Conservation (phyloP, 2,329 filamentous ascomycete species). For the Fusarium tupiense region DNA sequence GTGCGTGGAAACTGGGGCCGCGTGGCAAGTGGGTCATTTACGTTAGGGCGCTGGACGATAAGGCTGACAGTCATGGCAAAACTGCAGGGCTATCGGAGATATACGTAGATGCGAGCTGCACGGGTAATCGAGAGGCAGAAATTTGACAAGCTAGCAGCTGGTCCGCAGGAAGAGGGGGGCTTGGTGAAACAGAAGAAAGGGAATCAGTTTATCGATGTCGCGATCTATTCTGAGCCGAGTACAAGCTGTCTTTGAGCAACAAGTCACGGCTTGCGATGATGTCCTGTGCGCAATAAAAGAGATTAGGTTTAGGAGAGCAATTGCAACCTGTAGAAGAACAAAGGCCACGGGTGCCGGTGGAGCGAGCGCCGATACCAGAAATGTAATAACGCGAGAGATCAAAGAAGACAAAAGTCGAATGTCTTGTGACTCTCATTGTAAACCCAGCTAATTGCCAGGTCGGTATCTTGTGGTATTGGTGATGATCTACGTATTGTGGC, state of each 20-base stretch:
- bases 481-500: neutral
- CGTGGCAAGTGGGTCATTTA: too few relatives aligned
- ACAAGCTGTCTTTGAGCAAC: conserved; percentile 43
- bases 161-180: neutral
- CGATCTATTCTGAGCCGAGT: conserved; percentile 34
- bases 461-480: neutral
- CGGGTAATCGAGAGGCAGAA: too few relatives aligned
- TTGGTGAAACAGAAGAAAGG: neutral
- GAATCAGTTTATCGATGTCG: conserved; percentile 14
- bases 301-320: conserved; percentile 36
- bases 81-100: too few relatives aligned
- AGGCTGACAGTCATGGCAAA: neutral
- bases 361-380: neutral
- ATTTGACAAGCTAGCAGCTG: neutral
- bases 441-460: neutral
- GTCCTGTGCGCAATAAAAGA: neutral
- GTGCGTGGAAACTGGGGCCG: too few relatives aligned
- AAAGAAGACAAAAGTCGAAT: neutral
- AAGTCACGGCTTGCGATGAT: conserved; percentile 33
- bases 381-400: neutral
- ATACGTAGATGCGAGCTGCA: too few relatives aligned
- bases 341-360: neutral
- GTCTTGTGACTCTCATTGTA: neutral
- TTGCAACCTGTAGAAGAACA: conserved; percentile 34
- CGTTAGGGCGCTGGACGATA: too few relatives aligned